Base-by-base conservation (phyloP, 495 filamentous ascomycete genomes). In the Zalerion maritima region DNA sequence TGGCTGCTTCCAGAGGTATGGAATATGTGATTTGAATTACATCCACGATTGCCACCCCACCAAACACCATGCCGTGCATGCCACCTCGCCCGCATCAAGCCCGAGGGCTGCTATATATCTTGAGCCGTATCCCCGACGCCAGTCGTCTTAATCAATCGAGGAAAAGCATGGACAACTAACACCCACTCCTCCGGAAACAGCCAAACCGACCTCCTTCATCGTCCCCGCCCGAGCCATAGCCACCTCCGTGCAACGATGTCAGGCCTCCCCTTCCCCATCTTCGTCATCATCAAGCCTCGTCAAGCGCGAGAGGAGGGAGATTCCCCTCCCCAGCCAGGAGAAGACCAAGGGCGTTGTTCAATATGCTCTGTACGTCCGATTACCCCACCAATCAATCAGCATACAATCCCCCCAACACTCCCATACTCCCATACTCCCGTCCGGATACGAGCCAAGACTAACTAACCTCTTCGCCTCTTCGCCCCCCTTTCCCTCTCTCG, bases 281-380 rank as follows among this genome's bases (percentile, higher is more conserved):
- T 43, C 26, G 43, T 56, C 31, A 54, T 54, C 31, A 43, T 38
- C 8, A 49, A 49, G 49, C 22, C 31, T 58, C 30, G 54, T 49
- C 36, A 54, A 40, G 38, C 55, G 54, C 34, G 40, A 47, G 34
- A 53, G 61, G 22, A 61, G 63, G 46, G 83, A 94, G 60, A 84
- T 96, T 17, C 81, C 74, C 40, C 62, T 97, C 35, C 70, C 83
- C 22, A 89, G 80, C 45, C 82, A 96, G 66, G 83, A 91, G 60
- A 77, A 74, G 39, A 92, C 82, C 58, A 85, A 94, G 66, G 85
- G 87, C 47, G 79, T 72, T 24, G 74, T 94, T 65, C 87, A 97
- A 80, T 96, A 91, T 65, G 87, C 85, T 37, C 63, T 97, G 86
- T 94, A 73, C 41, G 79, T 75, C 39, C 35, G 22, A 20, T 13